Evolutionary conservation across 495 filamentous ascomycete species (phyloP).

Genomic region (Aspergillus diversus): DNA sequence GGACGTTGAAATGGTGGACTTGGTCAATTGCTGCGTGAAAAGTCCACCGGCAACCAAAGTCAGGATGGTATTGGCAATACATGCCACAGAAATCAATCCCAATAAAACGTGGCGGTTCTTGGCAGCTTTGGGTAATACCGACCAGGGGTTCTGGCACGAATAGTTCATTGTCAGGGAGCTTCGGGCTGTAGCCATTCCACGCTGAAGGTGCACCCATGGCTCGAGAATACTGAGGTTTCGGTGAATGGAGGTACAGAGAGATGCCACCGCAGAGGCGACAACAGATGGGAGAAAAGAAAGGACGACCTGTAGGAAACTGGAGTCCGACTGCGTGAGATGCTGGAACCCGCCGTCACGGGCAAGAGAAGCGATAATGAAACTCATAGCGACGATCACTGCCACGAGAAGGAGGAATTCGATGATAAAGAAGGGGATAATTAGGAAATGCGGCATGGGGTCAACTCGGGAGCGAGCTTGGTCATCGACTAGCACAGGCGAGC

Average conservation of each 20-base stretch:
- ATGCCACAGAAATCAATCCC: constrained; percentile 39
- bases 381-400: constrained; percentile 42
- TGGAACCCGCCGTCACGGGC: constrained; percentile 38
- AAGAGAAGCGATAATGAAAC: constrained; percentile 36
- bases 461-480: constrained; percentile 31
- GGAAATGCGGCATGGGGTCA: constrained; percentile 46
- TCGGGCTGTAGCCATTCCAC: constrained; percentile 36
- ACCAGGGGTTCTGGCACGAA: constrained; percentile 41
- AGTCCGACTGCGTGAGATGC: constrained; percentile 41
- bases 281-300: constrained; percentile 44
- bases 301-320: constrained; percentile 41
- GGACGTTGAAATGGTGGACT: constrained; percentile 31
- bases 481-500: constrained; percentile 32
- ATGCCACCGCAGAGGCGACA: constrained; percentile 41
- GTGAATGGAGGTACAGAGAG: constrained; percentile 45
- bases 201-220: constrained; percentile 50
- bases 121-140: constrained; percentile 37
- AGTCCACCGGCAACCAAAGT: constrained; percentile 44
- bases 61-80: constrained; percentile 39
- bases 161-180: constrained; percentile 44
- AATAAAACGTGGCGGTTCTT: constrained; percentile 39
- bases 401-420: constrained; percentile 42
- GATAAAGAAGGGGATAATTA: constrained; percentile 46
- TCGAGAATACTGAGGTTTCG: constrained; percentile 47
- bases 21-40: constrained; percentile 41